Evolutionary conservation across 768 basidiomycete species (phyloP).

Genomic region (Pholiota microspora): DNA sequence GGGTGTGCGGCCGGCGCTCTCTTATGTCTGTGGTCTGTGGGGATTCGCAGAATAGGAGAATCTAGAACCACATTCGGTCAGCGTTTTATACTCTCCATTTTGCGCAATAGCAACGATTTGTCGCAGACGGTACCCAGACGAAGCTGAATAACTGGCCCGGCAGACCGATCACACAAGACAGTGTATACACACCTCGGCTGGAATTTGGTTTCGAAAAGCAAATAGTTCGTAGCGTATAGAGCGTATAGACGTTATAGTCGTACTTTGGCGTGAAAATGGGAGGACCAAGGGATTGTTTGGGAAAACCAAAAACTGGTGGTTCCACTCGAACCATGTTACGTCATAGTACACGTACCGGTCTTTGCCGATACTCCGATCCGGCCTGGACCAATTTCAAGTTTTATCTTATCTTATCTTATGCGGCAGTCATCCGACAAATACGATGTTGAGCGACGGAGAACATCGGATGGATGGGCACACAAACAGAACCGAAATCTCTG

Average conservation of each 20-base stretch:
- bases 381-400: too few relatives aligned
- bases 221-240: too few relatives aligned
- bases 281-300: background rate
- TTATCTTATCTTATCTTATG: background rate
- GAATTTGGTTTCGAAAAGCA: too few relatives aligned
- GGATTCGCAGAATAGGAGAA: slow-evolving; percentile 1
- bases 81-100: background rate
- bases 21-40: background rate
- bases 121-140: background rate
- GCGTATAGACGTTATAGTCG: background rate
- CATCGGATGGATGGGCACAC: too few relatives aligned
- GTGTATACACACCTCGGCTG: background rate
- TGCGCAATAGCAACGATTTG: background rate
- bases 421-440: too few relatives aligned
- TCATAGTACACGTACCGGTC: background rate
- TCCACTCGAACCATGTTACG: background rate
- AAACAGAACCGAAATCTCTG: too few relatives aligned
- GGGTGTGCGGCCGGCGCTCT: background rate
- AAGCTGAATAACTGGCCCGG: background rate
- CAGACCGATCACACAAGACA: background rate
- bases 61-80: background rate
- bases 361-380: background rate
- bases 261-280: background rate
- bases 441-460: too few relatives aligned
- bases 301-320: background rate